Evolutionary conservation across 2,329 filamentous ascomycete genomes (phyloP).

Genomic region (Daldinia eschscholtzii): DNA sequence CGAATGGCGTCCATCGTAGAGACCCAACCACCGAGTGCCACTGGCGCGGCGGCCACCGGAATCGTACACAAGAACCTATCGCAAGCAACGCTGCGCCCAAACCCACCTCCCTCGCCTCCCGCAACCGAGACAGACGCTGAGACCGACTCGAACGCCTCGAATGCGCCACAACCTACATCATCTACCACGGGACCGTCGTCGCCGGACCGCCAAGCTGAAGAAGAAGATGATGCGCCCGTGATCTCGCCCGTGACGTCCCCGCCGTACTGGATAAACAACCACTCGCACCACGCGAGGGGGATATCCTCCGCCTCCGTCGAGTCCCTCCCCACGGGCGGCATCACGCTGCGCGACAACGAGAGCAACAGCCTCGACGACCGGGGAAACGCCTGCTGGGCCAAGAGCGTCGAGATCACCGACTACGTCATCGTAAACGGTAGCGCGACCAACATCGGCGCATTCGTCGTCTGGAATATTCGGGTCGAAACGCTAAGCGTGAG

Average conservation of each 20-base stretch:
- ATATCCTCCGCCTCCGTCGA: slow-evolving; percentile 63
- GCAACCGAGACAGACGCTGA: slow-evolving; percentile 49
- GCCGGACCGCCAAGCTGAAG: slow-evolving; percentile 10
- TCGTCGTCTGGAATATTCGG: slow-evolving; percentile 93
- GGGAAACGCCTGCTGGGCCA: slow-evolving; percentile 70
- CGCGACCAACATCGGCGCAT: slow-evolving; percentile 78
- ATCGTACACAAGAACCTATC: slow-evolving; percentile 41
- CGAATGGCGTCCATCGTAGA: slow-evolving; percentile 44
- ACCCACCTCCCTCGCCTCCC: slow-evolving; percentile 50
- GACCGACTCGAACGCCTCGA: slow-evolving; percentile 44
- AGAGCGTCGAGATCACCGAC: slow-evolving; percentile 70
- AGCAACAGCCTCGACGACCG: slow-evolving; percentile 61
- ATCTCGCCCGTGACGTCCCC: slow-evolving; percentile 53
- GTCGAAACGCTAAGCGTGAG: slow-evolving; percentile 87
- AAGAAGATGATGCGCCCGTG: slow-evolving; percentile 31
- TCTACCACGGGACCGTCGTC: background rate
- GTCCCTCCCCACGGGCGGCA: slow-evolving; percentile 64
- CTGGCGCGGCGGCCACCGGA: background rate
- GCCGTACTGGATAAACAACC: slow-evolving; percentile 55
- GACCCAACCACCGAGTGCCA: slow-evolving; percentile 16
- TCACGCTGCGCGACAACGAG: slow-evolving; percentile 74
- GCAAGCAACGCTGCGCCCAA: slow-evolving; percentile 42
- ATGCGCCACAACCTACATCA: slow-evolving; percentile 21
- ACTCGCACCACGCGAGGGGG: slow-evolving; percentile 54
- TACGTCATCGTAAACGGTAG: slow-evolving; percentile 69